Evolutionary conservation across 306 rosid species (phyloP).

Genomic region (Castanopsis chinensis): DNA sequence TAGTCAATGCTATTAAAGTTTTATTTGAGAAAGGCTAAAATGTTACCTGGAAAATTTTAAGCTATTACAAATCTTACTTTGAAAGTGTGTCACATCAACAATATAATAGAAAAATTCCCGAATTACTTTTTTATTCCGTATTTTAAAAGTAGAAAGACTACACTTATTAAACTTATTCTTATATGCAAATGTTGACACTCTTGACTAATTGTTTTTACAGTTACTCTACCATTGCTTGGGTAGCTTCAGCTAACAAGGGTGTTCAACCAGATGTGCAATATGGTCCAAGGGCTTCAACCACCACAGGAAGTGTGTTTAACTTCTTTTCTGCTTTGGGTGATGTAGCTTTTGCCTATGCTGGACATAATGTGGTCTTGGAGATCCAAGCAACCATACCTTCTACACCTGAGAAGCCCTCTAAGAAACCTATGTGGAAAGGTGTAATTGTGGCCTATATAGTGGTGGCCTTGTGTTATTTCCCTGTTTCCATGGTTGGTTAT

Average conservation of each 20-base stretch:
- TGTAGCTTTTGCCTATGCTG: constrained; percentile 45
- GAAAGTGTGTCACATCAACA: no score
- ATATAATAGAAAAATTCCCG: neutral
- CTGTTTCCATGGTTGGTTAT: constrained; percentile 36
- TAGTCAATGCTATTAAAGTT: no score
- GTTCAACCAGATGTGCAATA: constrained; percentile 23
- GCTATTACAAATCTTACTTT: no score
- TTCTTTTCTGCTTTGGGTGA: constrained; percentile 40
- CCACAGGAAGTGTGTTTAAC: constrained; percentile 24
- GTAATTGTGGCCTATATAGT: constrained; percentile 26
- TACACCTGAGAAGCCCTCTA: constrained; percentile 33
- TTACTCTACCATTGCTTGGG: constrained; percentile 46
- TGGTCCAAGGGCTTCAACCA: constrained; percentile 22
- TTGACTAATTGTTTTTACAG: constrained; percentile 14
- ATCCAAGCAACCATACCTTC: constrained; percentile 51
- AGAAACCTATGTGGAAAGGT: constrained; percentile 46
- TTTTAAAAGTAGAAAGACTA: no score
- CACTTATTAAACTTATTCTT: no score
- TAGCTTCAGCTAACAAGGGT: constrained; percentile 35
- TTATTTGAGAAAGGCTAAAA: no score
- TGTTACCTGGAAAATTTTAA: no score
- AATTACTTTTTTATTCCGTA: neutral
- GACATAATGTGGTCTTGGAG: constrained; percentile 44
- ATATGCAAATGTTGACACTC: neutral
- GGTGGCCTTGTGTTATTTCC: constrained; percentile 46